Conservation (phyloP, 1,139 yeast species). For the Saccharomyces hybrid region DNA sequence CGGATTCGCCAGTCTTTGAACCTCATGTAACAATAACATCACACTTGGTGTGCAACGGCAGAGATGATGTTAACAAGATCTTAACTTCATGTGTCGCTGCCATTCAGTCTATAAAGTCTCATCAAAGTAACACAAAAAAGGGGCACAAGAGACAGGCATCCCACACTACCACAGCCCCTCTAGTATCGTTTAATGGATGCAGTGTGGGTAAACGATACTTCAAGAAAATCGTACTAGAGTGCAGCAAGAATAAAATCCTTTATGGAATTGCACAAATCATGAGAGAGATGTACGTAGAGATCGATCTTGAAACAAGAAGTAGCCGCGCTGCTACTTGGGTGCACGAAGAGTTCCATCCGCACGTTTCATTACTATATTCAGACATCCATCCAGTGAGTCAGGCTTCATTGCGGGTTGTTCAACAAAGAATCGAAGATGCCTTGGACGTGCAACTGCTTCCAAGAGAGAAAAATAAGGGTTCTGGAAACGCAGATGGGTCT, state of each 20-base stretch:
- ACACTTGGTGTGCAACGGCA: constrained; percentile 43
- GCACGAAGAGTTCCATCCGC: constrained; percentile 56
- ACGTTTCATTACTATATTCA: constrained; percentile 65
- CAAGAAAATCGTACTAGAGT: constrained; percentile 58
- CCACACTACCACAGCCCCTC: constrained; percentile 11
- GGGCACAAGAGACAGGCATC: background rate
- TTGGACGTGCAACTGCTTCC: constrained; percentile 44
- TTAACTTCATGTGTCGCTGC: constrained; percentile 67
- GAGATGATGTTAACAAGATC: constrained; percentile 52
- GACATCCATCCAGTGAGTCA: constrained; percentile 62
- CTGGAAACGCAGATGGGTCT: background rate
- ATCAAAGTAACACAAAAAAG: constrained; percentile 4
- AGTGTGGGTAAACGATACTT: constrained; percentile 42
- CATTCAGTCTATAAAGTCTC: constrained; percentile 34
- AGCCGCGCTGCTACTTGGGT: too few species aligned
- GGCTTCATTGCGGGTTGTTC: constrained; percentile 60
- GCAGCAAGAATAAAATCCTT: constrained; percentile 47
- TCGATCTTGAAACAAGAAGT: too few species aligned
- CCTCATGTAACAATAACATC: constrained; percentile 77
- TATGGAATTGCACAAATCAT: too few species aligned
- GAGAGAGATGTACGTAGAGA: too few species aligned
- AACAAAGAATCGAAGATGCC: constrained; percentile 62
- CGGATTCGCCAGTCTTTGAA: constrained; percentile 58
- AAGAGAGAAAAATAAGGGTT: constrained; percentile 20
- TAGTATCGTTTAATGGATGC: constrained; percentile 33